These are phyloP conservation scores for Leccinum boreale DNA, from an alignment of 768 basidiomycete genomes.

Conservation along the genomic window DNA sequence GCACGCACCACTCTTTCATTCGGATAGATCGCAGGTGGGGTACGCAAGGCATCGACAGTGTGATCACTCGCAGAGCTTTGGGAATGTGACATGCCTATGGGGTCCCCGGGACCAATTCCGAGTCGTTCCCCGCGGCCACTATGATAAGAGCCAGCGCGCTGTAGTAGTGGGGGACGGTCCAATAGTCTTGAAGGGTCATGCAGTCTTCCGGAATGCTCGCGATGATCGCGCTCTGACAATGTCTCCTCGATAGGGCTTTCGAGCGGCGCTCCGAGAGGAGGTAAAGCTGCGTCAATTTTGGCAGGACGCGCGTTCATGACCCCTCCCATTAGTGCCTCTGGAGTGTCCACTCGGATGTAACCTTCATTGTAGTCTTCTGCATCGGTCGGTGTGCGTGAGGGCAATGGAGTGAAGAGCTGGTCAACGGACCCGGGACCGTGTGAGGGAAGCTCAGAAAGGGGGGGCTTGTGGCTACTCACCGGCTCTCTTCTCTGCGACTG, in stretches of 20 bases:
- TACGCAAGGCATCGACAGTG: conserved; percentile 28
- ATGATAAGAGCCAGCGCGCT: conserved; percentile 20
- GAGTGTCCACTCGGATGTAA: conserved; percentile 30
- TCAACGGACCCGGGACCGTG: not conserved
- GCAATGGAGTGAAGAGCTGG: conserved; percentile 32
- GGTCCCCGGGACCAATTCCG: conserved; percentile 11
- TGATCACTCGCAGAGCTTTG: conserved; percentile 27
- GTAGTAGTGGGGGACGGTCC: conserved; percentile 21
- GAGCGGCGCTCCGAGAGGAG: conserved; percentile 19
- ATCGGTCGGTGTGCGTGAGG: conserved; percentile 33
- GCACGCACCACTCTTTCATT: conserved; percentile 26
- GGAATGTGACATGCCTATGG: conserved; percentile 21
- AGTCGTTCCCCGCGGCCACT: conserved; percentile 16
- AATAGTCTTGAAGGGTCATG: conserved; percentile 20
- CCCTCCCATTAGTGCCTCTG: conserved; percentile 31
- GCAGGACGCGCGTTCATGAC: conserved; percentile 31
- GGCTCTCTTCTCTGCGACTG: conserved; percentile 30
- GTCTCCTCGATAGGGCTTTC: conserved; percentile 21
- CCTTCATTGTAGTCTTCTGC: conserved; percentile 31
- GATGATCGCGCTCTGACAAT: conserved; percentile 24
- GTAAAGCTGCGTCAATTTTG: conserved; percentile 20
- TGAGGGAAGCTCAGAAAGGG: conserved; percentile 8
- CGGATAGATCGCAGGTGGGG: conserved; percentile 20
- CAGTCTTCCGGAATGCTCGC: conserved; percentile 15
- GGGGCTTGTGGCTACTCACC: conserved; percentile 16